These are phyloP conservation scores for Cairneyella variabilis DNA, from an alignment of 495 filamentous ascomycete species.

Conservation along the genomic window DNA sequence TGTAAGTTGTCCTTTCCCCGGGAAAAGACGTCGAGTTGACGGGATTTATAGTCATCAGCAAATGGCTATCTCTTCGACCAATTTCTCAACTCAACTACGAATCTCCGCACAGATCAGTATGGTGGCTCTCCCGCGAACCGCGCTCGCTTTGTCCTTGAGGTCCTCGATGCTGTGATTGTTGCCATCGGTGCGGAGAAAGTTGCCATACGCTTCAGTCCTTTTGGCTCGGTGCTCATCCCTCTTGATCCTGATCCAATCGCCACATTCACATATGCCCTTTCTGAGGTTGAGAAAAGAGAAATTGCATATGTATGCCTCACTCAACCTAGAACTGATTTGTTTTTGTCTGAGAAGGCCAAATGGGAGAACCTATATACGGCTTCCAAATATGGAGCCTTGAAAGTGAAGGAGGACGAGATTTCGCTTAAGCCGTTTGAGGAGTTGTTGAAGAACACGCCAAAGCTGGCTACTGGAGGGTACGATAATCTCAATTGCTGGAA, in stretches of 20 bases:
- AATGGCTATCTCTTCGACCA: conserved; percentile 76
- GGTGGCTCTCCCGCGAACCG: conserved; percentile 71
- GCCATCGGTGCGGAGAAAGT: conserved; percentile 54
- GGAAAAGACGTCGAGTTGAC: background rate
- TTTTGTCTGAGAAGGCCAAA: conserved; percentile 45
- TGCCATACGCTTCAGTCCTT: conserved; percentile 53
- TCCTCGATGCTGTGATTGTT: conserved; percentile 48
- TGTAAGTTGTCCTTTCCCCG: conserved; percentile 24
- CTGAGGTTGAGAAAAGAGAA: conserved; percentile 40
- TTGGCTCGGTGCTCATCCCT: conserved; percentile 52
- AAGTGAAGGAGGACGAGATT: conserved; percentile 6
- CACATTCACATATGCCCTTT: conserved; percentile 39
- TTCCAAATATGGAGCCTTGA: conserved; percentile 34
- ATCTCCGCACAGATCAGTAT: conserved; percentile 59
- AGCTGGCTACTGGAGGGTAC: conserved; percentile 11
- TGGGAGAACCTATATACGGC: conserved; percentile 44
- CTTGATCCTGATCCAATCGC: conserved; percentile 37
- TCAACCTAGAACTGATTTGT: conserved; percentile 33
- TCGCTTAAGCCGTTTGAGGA: conserved; percentile 1
- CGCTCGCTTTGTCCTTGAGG: conserved; percentile 57
- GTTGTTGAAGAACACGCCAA: conserved; percentile 10
- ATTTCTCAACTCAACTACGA: conserved; percentile 58
- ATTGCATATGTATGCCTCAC: conserved; percentile 30
- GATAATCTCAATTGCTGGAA: conserved; percentile 43
- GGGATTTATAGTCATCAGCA: too few species aligned